These are phyloP conservation scores for Saccharomycopsis hybrid DNA, from an alignment of 1,139 yeast genomes.

Conservation along the genomic window DNA sequence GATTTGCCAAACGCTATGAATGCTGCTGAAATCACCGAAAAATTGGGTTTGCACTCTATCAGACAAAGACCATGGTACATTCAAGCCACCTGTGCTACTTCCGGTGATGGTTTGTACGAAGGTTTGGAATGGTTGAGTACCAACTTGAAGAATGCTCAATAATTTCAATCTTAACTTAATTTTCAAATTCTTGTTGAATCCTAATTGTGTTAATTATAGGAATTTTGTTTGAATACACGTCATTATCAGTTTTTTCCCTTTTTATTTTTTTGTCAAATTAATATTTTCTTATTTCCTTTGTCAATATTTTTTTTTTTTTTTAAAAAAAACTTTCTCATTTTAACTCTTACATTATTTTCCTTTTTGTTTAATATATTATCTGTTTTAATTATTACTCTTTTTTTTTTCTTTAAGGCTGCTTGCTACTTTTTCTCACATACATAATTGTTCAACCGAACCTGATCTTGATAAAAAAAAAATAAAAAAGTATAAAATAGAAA, in stretches of 20 bases:
- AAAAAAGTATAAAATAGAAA: no score
- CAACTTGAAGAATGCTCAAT: constrained; percentile 66
- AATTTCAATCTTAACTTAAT: constrained; percentile 22
- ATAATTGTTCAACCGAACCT: no score
- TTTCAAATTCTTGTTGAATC: not conserved
- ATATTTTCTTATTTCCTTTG: not conserved
- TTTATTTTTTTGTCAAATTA: not conserved
- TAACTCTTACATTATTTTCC: not conserved
- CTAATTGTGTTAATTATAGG: constrained; percentile 9
- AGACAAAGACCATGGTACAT: constrained; percentile 90
- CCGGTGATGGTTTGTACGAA: constrained; percentile 88
- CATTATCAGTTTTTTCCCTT: constrained; percentile 4
- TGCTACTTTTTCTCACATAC: no score
- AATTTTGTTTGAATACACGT: constrained; percentile 10
- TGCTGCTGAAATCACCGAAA: constrained; percentile 84
- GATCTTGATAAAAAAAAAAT: no score
- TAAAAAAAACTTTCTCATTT: not conserved
- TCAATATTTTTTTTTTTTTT: not conserved
- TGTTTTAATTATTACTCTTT: no score
- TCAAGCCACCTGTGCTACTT: constrained; percentile 83
- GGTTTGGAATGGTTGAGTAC: constrained; percentile 88
- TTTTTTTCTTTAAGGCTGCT: no score
- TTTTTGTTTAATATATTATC: no score
- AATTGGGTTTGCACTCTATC: constrained; percentile 74
- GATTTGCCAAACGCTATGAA: constrained; percentile 91